Conservation (phyloP, 192 early-diverging fungal genomes). For the Haplosporangium gracile region DNA sequence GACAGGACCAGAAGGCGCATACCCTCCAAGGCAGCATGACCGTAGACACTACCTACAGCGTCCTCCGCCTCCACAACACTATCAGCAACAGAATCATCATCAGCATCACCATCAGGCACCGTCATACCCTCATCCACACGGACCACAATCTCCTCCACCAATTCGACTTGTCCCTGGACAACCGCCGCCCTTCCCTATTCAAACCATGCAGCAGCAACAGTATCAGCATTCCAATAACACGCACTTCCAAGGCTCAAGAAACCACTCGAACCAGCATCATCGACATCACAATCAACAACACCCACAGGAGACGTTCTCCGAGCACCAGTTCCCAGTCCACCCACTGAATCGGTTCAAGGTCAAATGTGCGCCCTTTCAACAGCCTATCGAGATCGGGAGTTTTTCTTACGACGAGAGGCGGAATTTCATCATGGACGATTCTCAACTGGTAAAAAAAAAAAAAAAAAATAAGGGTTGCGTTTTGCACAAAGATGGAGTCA, state of each 20-base stretch:
- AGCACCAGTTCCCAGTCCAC: constrained; percentile 54
- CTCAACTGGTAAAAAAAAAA: constrained; percentile 59
- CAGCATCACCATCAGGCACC: neutral
- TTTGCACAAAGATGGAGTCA: no score
- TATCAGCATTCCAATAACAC: neutral
- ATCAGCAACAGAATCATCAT: neutral
- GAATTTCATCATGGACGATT: constrained; percentile 71
- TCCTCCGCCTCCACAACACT: neutral
- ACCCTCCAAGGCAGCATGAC: neutral
- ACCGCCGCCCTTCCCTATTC: constrained; percentile 16
- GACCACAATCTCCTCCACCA: constrained; percentile 1
- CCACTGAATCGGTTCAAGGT: constrained; percentile 54
- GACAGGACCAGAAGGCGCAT: neutral
- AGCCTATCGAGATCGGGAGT: constrained; percentile 74
- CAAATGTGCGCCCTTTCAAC: constrained; percentile 61
- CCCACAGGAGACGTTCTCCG: neutral
- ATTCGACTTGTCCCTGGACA: constrained; percentile 30
- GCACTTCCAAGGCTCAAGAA: neutral
- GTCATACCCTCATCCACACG: neutral
- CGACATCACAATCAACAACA: neutral
- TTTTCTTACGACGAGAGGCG: constrained; percentile 76
- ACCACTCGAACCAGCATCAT: neutral
- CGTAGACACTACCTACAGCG: neutral
- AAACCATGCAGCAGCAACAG: neutral
- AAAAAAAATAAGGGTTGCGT: neutral